phyloP scores from a whole-genome alignment of 208 protist genomes.

The Leishmania aethiopica region DNA sequence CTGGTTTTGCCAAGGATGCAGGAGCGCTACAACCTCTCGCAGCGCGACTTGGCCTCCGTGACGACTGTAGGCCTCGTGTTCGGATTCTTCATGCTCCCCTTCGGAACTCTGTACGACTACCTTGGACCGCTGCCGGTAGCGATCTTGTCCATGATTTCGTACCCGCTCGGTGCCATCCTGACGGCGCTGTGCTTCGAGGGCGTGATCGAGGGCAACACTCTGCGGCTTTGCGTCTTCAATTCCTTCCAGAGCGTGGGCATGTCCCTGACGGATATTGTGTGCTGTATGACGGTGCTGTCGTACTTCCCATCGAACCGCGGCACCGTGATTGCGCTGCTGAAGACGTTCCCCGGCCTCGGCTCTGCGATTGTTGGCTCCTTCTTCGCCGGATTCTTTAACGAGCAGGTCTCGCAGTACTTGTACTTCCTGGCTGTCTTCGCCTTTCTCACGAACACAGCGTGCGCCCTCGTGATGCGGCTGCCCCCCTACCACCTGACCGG shows the following conservation, averaged over 20 bases:
- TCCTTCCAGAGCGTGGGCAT: slow-evolving; percentile 33
- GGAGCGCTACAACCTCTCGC: slow-evolving; percentile 47
- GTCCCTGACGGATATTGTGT: slow-evolving; percentile 42
- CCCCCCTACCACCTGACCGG: slow-evolving; percentile 59
- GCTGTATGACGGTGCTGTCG: slow-evolving; percentile 51
- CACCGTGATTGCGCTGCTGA: slow-evolving; percentile 55
- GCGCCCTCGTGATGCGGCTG: slow-evolving; percentile 45
- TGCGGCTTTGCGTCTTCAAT: slow-evolving; percentile 35
- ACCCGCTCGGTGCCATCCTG: slow-evolving; percentile 33
- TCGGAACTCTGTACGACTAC: slow-evolving; percentile 54
- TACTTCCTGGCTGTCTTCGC: slow-evolving; percentile 51
- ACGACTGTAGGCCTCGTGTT: slow-evolving; percentile 44
- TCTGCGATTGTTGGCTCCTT: slow-evolving; percentile 49
- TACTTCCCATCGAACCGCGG: slow-evolving; percentile 57
- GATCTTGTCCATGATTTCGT: slow-evolving; percentile 30
- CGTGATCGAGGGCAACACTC: slow-evolving; percentile 34
- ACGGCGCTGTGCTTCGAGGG: slow-evolving; percentile 48
- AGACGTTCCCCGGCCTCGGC: slow-evolving; percentile 66
- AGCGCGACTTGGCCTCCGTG: slow-evolving; percentile 62
- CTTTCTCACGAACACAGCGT: slow-evolving; percentile 29
- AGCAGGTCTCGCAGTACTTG: slow-evolving; percentile 33
- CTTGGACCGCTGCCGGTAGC: slow-evolving; percentile 50
- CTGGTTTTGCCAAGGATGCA: slow-evolving; percentile 48
- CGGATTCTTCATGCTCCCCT: slow-evolving; percentile 42
- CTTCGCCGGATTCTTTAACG: slow-evolving; percentile 37